Conservation (phyloP, 1,284 basidiomycete genomes). For the Fomitopsis schrenkii region DNA sequence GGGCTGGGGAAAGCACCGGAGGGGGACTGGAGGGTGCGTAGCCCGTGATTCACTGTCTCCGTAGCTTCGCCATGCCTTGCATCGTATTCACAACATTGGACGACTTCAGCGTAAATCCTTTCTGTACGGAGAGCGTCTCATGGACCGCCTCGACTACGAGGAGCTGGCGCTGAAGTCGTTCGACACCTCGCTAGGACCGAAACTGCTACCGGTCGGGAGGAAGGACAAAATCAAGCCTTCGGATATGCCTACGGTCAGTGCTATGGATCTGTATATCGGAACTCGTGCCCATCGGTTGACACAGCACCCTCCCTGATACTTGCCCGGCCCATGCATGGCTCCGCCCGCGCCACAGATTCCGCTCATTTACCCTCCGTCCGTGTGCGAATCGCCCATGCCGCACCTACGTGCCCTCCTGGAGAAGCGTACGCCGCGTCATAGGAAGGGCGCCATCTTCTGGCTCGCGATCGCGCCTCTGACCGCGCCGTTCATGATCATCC, state of each 20-base stretch:
- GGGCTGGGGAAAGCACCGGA: conserved; percentile 59
- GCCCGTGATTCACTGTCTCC: conserved; percentile 6
- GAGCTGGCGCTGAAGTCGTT: conserved; percentile 67
- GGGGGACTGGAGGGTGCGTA: conserved; percentile 62
- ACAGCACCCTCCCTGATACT: conserved; percentile 3
- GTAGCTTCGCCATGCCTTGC: not conserved
- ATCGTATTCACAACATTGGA: not conserved
- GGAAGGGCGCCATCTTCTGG: conserved; percentile 63
- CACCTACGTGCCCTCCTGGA: conserved; percentile 51
- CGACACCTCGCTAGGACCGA: conserved; percentile 62
- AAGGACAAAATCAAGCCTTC: conserved; percentile 10
- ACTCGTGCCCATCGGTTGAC: conserved; percentile 18
- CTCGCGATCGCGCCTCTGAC: conserved; percentile 62
- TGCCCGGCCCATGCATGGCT: not conserved
- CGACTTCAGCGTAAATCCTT: conserved; percentile 49
- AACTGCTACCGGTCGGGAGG: conserved; percentile 21
- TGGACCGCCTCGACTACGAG: conserved; percentile 73
- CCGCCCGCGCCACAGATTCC: conserved; percentile 46
- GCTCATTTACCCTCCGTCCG: conserved; percentile 59
- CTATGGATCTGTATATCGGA: not conserved
- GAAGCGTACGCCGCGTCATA: conserved; percentile 58
- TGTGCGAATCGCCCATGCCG: conserved; percentile 42
- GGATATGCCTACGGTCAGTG: conserved; percentile 19
- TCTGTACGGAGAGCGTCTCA: conserved; percentile 57
- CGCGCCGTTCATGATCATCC: conserved; percentile 68